Evolutionary conservation across 139 green algal species (phyloP).

Genomic region (Chlamydomonas eustigma): DNA sequence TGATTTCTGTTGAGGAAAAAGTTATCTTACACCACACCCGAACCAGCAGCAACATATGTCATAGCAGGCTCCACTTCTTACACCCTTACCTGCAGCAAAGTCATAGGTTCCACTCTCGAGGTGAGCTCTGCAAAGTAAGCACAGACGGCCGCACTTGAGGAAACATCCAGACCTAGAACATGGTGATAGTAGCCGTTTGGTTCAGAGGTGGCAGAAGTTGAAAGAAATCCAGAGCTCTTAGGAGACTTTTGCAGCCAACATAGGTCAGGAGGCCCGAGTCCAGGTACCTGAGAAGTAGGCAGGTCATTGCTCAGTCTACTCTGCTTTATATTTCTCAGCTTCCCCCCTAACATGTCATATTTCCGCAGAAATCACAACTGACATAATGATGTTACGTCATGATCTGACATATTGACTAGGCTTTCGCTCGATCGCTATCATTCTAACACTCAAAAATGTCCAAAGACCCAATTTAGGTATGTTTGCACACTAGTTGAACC

Average conservation of each 20-base stretch:
- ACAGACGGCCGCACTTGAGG: conserved; percentile 40
- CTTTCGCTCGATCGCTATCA: too few relatives aligned
- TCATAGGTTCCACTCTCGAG: conserved; percentile 27
- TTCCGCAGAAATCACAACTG: too few relatives aligned
- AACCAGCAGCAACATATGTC: too few relatives aligned
- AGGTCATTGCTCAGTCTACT: too few relatives aligned
- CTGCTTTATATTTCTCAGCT: too few relatives aligned
- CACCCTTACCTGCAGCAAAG: conserved; percentile 35
- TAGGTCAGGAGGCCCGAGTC: conserved; percentile 57
- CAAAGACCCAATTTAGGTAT: too few relatives aligned
- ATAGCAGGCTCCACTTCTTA: not conserved
- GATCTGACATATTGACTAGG: too few relatives aligned
- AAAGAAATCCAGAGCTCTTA: conserved; percentile 13
- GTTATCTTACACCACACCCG: too few relatives aligned
- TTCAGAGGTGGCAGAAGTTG: conserved; percentile 7
- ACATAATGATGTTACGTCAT: too few relatives aligned
- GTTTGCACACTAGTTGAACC: not conserved
- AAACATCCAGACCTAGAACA: conserved; percentile 47
- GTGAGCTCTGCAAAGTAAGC: conserved; percentile 60
- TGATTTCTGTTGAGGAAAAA: too few relatives aligned
- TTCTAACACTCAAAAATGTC: too few relatives aligned
- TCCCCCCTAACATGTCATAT: too few relatives aligned
- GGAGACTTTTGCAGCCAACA: conserved; percentile 55
- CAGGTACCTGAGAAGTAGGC: conserved; percentile 11
- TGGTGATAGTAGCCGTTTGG: conserved; percentile 56